Base-by-base conservation (phyloP, 345 rosid genomes). In the Nasturtium officinale region DNA sequence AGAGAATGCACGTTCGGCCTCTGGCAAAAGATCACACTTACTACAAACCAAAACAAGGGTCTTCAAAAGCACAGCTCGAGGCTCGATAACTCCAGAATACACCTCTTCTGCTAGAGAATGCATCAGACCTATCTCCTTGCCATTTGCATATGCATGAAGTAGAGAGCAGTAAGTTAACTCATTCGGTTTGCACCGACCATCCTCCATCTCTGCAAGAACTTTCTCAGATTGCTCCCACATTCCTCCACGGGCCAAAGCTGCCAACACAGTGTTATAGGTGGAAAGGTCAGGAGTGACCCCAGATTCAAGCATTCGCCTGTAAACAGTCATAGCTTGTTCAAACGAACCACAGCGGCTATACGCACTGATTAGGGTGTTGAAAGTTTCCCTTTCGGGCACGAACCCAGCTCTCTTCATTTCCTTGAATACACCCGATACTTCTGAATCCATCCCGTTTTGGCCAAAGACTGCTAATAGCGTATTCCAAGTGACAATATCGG, bases 341-440 rank as follows among this genome's bases (percentile, higher is more conserved):
- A 89, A 84, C 55, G 85, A 84, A 66, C 96, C 97, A 74, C 97
- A 90, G 7, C 95, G 86, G 62, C 99, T 95, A 79, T 91, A 95
- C 16, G 97, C 92, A 71, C 96, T 85, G 55, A 95, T 91, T 50
- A 95, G 73, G 18, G 96, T 88, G 79, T 91, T 95, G 80, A 88
- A 95, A 53, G 99, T 95, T 69, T 87, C 97, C 74, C 96, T 89
- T 79, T 91, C 96, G 4, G 97, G 93, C 61, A 91, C 76, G 68
- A 95, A 89, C 21, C 99, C 97, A 1, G 93, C 96, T 82, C 97
- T 87, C 85, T 95, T 95, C 99, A 95, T 95, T 82, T 95, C 99
- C 82, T 82, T 88, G 77, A 95, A 91, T 50, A 95, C 96, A 57
- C 91, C 93, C 0, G 96, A 89, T 8, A 95, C 96, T 77, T 95